Conservation (phyloP, 2,329 filamentous ascomycete species). For the Fusarium musae region DNA sequence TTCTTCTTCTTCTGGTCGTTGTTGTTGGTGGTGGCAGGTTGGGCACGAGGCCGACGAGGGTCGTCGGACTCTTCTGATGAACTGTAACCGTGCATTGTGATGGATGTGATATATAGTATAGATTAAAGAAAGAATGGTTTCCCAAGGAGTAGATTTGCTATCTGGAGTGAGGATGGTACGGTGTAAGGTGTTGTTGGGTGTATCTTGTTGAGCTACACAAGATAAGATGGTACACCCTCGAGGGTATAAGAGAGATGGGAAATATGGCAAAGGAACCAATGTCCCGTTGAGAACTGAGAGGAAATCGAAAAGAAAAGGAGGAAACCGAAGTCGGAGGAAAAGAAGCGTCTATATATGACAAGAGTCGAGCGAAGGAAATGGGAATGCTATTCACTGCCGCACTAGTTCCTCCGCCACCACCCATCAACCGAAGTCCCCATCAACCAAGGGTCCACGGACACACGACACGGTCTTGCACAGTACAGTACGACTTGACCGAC, state of each 20-base stretch:
- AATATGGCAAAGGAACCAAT: neutral
- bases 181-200: neutral
- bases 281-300: slow-evolving; percentile 1
- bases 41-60: slow-evolving; percentile 51
- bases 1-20: slow-evolving; percentile 62
- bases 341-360: slow-evolving; percentile 29
- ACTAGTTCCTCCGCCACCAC: slow-evolving; percentile 21
- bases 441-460: slow-evolving; percentile 5
- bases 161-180: neutral
- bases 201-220: neutral
- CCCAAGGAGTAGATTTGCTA: neutral
- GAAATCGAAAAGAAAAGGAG: neutral
- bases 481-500: slow-evolving; percentile 18
- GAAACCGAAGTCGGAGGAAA: slow-evolving; percentile 20
- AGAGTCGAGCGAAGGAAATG: slow-evolving; percentile 3
- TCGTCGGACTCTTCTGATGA: slow-evolving; percentile 63
- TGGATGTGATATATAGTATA: neutral
- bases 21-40: slow-evolving; percentile 48
- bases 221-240: neutral
- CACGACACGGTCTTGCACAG: slow-evolving; percentile 6
- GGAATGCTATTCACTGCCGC: slow-evolving; percentile 1
- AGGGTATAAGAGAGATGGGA: neutral
- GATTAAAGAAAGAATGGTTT: neutral
- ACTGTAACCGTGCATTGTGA: slow-evolving; percentile 58
- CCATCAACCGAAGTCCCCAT: slow-evolving; percentile 1